Evolutionary conservation across 148 eudicot species (phyloP).

Genomic region (Rhododendron ferrugineum): DNA sequence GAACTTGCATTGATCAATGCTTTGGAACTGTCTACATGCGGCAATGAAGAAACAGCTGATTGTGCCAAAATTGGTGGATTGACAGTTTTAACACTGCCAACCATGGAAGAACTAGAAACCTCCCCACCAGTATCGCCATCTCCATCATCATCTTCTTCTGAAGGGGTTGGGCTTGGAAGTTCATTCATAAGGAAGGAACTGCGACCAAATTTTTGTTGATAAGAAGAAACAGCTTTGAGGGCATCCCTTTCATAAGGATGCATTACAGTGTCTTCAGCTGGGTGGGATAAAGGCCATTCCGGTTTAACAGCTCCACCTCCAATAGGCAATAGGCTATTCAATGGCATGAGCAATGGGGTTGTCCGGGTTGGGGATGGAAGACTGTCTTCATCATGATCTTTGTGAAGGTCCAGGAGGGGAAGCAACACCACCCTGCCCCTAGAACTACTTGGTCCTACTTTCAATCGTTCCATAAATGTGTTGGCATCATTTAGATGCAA

Average conservation of each 20-base stretch:
- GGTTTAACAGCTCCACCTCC: conserved; percentile 30
- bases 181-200: conserved; percentile 49
- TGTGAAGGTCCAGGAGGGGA: conserved; percentile 79
- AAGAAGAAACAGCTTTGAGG: conserved; percentile 70
- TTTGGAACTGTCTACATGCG: conserved; percentile 24
- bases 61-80: conserved; percentile 23
- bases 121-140: conserved; percentile 63
- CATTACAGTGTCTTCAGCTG: conserved; percentile 25
- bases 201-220: conserved; percentile 86
- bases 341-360: conserved; percentile 27
- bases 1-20: conserved; percentile 26
- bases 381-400: conserved; percentile 82
- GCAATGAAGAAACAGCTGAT: conserved; percentile 26
- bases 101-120: conserved; percentile 47
- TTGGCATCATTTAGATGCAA: conserved; percentile 21
- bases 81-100: conserved; percentile 16
- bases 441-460: conserved; percentile 29
- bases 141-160: conserved; percentile 59
- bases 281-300: conserved; percentile 37
- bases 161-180: conserved; percentile 98
- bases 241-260: conserved; percentile 90
- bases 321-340: conserved; percentile 16
- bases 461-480: conserved; percentile 22
- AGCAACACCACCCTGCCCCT: conserved; percentile 45
- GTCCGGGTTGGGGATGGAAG: conserved; percentile 95